Conservation (phyloP, 1,284 basidiomycete genomes). For the Ustilago bromivora region DNA sequence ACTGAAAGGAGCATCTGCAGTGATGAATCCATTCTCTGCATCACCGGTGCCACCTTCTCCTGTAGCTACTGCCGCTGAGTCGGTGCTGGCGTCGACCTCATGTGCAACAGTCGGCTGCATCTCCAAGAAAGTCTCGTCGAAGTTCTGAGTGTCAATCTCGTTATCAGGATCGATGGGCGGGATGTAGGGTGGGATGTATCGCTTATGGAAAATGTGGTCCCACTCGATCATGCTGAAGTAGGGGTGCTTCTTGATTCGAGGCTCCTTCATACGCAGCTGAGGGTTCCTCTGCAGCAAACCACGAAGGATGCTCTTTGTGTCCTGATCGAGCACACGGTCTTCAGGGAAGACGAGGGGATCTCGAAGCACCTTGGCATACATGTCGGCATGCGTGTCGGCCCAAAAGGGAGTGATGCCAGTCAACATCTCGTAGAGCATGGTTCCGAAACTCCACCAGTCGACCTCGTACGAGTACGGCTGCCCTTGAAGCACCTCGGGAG, state of each 20-base stretch:
- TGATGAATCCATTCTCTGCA: constrained; percentile 8
- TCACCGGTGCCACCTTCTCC: constrained; percentile 14
- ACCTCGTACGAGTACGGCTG: constrained; percentile 97
- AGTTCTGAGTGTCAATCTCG: constrained; percentile 95
- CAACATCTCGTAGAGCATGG: constrained; percentile 99
- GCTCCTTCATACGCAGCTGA: constrained; percentile 87
- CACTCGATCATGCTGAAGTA: constrained; percentile 97
- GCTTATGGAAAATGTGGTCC: constrained; percentile 92
- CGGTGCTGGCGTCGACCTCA: constrained; percentile 34
- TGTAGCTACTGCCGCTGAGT: constrained; percentile 17
- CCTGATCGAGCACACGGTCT: constrained; percentile 88
- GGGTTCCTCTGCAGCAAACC: constrained; percentile 94
- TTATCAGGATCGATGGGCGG: constrained; percentile 91
- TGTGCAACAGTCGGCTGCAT: constrained; percentile 72
- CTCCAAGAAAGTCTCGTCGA: constrained; percentile 94
- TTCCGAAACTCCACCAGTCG: constrained; percentile 99
- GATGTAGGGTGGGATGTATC: constrained; percentile 97
- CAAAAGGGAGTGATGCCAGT: constrained; percentile 98
- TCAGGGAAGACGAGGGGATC: constrained; percentile 89
- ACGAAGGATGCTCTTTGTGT: constrained; percentile 93
- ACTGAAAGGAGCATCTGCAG: constrained; percentile 26
- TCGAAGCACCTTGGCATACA: constrained; percentile 90
- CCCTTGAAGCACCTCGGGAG: constrained; percentile 97
- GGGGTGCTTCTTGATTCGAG: constrained; percentile 89
- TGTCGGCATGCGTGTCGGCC: constrained; percentile 91